Percentiles rank a stretch among this genome's conserved stretches.
Evolutionary conservation across 2,329 filamentous ascomycete species (phyloP).

Genomic region (Ophiostoma australiae): DNA sequence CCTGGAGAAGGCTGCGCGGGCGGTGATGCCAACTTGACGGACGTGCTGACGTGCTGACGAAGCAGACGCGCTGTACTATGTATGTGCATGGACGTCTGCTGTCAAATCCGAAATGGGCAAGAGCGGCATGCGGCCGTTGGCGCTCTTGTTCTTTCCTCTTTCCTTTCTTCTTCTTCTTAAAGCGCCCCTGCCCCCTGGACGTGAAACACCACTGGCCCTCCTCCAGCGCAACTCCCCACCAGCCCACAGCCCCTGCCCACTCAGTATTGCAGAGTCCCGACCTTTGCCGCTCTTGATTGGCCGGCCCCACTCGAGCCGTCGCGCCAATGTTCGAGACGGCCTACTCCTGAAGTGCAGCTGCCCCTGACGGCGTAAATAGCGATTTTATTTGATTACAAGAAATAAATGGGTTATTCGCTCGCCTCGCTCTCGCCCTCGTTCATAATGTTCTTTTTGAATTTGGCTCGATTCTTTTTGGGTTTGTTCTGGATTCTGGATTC

Average conservation of each 20-base stretch:
- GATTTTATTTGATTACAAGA: slow-evolving; percentile 1
- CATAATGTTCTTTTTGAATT: not conserved
- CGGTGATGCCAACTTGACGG: not conserved
- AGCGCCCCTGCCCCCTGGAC: not conserved
- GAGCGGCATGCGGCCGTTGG: not conserved
- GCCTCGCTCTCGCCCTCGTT: not conserved
- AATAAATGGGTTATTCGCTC: not conserved
- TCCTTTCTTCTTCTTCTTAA: not conserved
- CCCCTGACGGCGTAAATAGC: slow-evolving; percentile 5
- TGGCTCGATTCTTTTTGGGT: not conserved
- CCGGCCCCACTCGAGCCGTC: slow-evolving; percentile 5
- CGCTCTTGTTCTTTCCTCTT: not conserved
- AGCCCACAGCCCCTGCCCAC: not conserved
- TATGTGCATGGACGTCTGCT: not conserved
- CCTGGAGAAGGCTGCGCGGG: not conserved
- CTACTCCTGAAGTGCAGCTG: not conserved
- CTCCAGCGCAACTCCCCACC: slow-evolving; percentile 8
- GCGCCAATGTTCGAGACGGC: slow-evolving; percentile 8
- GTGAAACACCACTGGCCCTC: slow-evolving; percentile 9
- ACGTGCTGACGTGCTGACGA: not conserved
- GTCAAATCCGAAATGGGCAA: not conserved
- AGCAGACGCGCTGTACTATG: not conserved
- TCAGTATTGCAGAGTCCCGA: not conserved
- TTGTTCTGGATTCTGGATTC: no score
- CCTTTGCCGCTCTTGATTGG: not conserved